Evolutionary conservation across 192 early-diverging fungal genomes (phyloP), one percentile per base, ranked within the genome.

Genomic region (Linnemannia zychae): DNA sequence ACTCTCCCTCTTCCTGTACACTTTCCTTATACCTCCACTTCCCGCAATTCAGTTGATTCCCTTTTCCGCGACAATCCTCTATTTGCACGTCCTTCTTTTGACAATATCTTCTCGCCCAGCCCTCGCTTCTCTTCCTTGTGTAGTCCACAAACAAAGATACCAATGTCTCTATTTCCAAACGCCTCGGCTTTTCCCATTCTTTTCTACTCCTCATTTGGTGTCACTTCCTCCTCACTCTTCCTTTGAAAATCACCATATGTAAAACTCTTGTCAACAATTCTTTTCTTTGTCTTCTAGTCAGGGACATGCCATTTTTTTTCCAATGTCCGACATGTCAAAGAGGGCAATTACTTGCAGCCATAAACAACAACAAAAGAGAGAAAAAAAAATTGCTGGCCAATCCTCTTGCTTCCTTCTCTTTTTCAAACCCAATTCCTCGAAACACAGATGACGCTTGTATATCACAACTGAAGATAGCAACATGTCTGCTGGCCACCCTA

Each of bases 201-300:
- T 60, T 24, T 24, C 5, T 24, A 3, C 57, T 31, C 53, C 12
- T 24, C 53, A 60, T 12, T 7, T 44, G 40, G 9, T 11, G 7
- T 24, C 53, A 28, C 24, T 2, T 13, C 6, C 57, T 12, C 11
- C n/a, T 16, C 52, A 57, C 22, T 31, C 1, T 24, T 9, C 22
- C 49, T 57, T 24, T 57, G 50, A 7, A 1, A 57, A 57, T 31
- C n/a, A 60, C 7, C 24, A 63, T 63, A 13, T 9, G 2, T 28
- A n/a, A 63, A 2, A 52, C 48, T 52, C 36, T 53, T 33, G 5
- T 53, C 50, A 36, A 78, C 67, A 44, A 34, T 63, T 28, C 44
- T 70, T 77, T 70, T 49, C 57, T 78, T 71, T 71, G 6, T 60
- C 71, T 18, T 60, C 22, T 17, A 24, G 37, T 28, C 69, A 46